Percentiles rank a stretch among this genome's conserved stretches.
Evolutionary conservation across 1,284 basidiomycete species (phyloP).

Genomic region (Termitomyces sp.): DNA sequence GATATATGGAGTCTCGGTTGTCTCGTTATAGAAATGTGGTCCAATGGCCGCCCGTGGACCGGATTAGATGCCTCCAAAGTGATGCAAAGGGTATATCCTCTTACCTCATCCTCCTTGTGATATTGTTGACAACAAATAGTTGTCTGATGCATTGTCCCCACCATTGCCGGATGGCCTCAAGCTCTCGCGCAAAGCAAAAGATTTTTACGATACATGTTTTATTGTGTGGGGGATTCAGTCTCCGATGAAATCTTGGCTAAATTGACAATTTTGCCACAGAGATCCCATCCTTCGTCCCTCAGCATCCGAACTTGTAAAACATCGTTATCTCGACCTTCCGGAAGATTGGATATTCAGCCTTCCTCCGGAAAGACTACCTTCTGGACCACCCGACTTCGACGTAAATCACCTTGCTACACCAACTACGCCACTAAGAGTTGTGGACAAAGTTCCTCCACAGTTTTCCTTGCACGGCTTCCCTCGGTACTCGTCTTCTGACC

Average conservation of each 20-base stretch:
- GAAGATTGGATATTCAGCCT: constrained; percentile 11
- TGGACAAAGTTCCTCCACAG: not conserved
- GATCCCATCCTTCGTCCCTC: constrained; percentile 16
- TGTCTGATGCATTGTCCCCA: constrained; percentile 66
- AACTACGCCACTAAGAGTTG: not conserved
- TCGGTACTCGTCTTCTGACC: constrained; percentile 7
- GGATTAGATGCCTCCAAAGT: constrained; percentile 74
- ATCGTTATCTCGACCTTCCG: constrained; percentile 11
- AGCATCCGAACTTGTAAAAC: constrained; percentile 6
- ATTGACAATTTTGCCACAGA: constrained; percentile 5
- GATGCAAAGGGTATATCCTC: constrained; percentile 60
- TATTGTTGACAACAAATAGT: constrained; percentile 27
- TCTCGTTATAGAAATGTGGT: constrained; percentile 87
- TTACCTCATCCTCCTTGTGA: not conserved
- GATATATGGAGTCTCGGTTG: constrained; percentile 91
- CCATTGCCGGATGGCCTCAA: constrained; percentile 68
- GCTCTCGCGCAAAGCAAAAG: constrained; percentile 54
- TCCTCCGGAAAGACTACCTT: not conserved
- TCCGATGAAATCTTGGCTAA: not conserved
- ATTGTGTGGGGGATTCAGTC: constrained; percentile 50
- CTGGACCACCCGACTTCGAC: not conserved
- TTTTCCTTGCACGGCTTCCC: constrained; percentile 3
- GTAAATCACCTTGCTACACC: not conserved
- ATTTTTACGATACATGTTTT: constrained; percentile 77
- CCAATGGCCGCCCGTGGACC: constrained; percentile 78